These are phyloP conservation scores for Gillenia trifoliata DNA, from an alignment of 306 rosid genomes.

Conservation along the genomic window DNA sequence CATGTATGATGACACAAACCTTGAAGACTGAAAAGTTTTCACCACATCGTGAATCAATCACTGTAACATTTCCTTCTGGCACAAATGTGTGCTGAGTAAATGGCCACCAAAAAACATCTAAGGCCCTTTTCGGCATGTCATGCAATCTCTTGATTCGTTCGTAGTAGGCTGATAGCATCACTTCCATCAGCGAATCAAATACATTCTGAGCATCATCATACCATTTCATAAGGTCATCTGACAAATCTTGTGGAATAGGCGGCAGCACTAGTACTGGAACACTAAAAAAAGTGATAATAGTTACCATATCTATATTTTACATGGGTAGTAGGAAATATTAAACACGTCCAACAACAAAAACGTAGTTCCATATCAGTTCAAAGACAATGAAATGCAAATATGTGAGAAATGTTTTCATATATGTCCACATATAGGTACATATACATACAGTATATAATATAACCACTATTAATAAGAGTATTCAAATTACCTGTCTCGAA, in stretches of 20 bases:
- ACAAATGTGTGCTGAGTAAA: constrained; percentile 92
- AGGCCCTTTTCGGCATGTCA: constrained; percentile 81
- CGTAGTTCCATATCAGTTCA: not conserved
- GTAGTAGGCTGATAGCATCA: constrained; percentile 55
- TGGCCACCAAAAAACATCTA: constrained; percentile 90
- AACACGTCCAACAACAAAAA: not conserved
- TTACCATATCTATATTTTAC: constrained; percentile 3
- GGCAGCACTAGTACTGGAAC: constrained; percentile 87
- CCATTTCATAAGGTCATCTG: constrained; percentile 80
- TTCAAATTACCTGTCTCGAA: constrained; percentile 57
- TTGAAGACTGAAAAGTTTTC: constrained; percentile 84
- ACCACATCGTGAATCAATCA: constrained; percentile 95
- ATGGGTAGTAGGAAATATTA: not conserved
- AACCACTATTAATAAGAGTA: not conserved
- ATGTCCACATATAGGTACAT: not conserved
- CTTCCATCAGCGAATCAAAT: constrained; percentile 65
- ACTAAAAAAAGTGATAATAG: constrained; percentile 36
- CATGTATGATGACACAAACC: constrained; percentile 49
- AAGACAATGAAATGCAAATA: not conserved
- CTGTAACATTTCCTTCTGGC: constrained; percentile 64
- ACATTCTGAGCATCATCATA: constrained; percentile 44
- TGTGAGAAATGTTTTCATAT: not conserved
- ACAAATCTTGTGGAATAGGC: constrained; percentile 68
- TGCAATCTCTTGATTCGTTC: constrained; percentile 59
- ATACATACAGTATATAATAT: not conserved